These are phyloP conservation scores for Colletotrichum sp. DNA, from an alignment of 2,329 filamentous ascomycete species.

Conservation along the genomic window DNA sequence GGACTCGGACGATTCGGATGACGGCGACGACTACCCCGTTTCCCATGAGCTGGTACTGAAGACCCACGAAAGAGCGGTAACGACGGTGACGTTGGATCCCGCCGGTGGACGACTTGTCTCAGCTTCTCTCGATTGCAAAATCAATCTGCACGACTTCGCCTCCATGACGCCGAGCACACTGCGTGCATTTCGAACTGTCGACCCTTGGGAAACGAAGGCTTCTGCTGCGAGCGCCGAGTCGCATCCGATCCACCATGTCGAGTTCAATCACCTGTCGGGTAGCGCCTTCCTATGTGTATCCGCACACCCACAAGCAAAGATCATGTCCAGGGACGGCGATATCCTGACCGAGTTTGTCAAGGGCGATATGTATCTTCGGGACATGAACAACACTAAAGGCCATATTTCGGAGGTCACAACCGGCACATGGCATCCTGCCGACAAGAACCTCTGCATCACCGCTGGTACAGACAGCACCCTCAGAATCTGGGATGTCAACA, in stretches of 20 bases:
- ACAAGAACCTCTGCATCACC: slow-evolving; percentile 85
- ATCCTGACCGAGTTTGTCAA: slow-evolving; percentile 89
- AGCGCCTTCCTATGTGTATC: slow-evolving; percentile 85
- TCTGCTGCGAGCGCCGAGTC: slow-evolving; percentile 76
- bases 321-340: slow-evolving; percentile 89
- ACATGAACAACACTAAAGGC: slow-evolving; percentile 97
- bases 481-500: slow-evolving; percentile 96
- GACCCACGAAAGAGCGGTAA: slow-evolving; percentile 88
- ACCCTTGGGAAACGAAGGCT: slow-evolving; percentile 80
- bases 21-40: slow-evolving; percentile 87
- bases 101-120: slow-evolving; percentile 85
- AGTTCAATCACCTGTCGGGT: slow-evolving; percentile 85
- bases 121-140: slow-evolving; percentile 87
- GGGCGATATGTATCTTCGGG: slow-evolving; percentile 96
- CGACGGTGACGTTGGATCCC: slow-evolving; percentile 82
- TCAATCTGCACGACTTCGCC: slow-evolving; percentile 94
- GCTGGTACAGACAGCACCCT: slow-evolving; percentile 95
- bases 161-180: slow-evolving; percentile 95
- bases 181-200: slow-evolving; percentile 89
- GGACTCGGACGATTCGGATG: slow-evolving; percentile 67
- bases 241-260: slow-evolving; percentile 84
- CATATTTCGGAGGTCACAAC: slow-evolving; percentile 92
- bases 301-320: slow-evolving; percentile 87
- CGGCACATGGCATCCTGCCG: slow-evolving; percentile 88
- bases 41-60: slow-evolving; percentile 93